Base-by-base conservation (phyloP, 495 filamentous ascomycete genomes). In the Apodospora peruviana region DNA sequence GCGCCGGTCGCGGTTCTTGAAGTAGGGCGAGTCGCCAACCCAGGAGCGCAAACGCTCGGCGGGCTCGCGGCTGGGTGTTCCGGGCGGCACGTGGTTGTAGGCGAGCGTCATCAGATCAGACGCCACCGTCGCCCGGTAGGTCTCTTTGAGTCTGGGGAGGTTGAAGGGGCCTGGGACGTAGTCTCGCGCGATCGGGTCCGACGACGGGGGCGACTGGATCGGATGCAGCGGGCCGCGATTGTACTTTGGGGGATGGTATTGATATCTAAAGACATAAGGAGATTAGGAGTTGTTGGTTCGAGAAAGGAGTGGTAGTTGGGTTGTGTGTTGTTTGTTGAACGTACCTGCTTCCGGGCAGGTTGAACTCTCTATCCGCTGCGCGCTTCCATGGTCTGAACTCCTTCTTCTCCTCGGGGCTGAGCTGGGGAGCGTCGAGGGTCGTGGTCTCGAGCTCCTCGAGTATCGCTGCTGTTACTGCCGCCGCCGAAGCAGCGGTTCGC, bases 81-180 rank as follows among this genome's bases (percentile, higher is more conserved):
- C 91, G 0, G 90, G 90, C 58, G 72, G 73, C 3, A 55, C 68
- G 73, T 98, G 94, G 23, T 77, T 76, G 75, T 98, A 98, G 59
- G 85, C 77, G 40, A 97, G 79, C 35, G 88, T 88, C 65, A 96
- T 81, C 57, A 96, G 80, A 70, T 98, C 94, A n/a, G 88, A 77
- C 40, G 88, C 85, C 51, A 95, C 73, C 52, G 89, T 95, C 42
- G 81, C 80, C 59, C 89, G 76, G 77, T 85, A 96, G 47, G 91
- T 96, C 66, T 97, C 88, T 62, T 88, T 81, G 40, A 95, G 80
- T 10, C 93, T 85, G 21, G 93, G 88, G 20, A 87, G 72, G 65
- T 83, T 85, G 77, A 97, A 98, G 7, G 93, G 93, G 4, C 94
- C 94, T 1, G 93, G 93, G n/a, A 86, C 73, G 72, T 90, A 98